phyloP scores from a whole-genome alignment of 352 stramenopile species.

The Phytopythium kandeliae region DNA sequence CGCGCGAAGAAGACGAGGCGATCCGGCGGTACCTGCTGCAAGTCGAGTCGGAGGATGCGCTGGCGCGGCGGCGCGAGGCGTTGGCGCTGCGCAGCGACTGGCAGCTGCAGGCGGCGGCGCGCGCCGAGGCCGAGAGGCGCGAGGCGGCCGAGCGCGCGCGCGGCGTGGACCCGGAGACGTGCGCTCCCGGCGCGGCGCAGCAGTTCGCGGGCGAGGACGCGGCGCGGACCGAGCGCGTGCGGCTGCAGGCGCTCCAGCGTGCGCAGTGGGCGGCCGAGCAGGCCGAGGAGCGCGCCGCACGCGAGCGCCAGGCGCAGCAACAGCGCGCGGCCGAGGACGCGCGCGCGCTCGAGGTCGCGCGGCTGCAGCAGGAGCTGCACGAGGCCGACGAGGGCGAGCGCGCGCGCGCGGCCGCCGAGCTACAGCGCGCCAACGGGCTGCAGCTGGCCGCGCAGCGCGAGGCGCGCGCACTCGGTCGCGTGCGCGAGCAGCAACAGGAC shows the following conservation, averaged over 20 bases:
- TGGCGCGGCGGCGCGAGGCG: conserved; percentile 53
- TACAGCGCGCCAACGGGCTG: conserved; percentile 52
- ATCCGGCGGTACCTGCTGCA: conserved; percentile 75
- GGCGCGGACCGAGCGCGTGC: conserved; percentile 41
- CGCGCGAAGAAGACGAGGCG: conserved; percentile 49
- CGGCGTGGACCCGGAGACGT: conserved; percentile 50
- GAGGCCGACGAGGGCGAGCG: conserved; percentile 45
- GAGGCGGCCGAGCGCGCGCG: conserved; percentile 24
- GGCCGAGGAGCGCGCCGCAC: conserved; percentile 38
- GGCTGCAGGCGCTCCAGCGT: conserved; percentile 60
- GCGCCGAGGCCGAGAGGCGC: conserved; percentile 17
- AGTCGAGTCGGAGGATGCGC: conserved; percentile 62
- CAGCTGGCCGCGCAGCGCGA: conserved; percentile 39
- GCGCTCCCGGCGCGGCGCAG: conserved; percentile 47
- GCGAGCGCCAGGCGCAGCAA: conserved; percentile 31
- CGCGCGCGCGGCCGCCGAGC: conserved; percentile 33
- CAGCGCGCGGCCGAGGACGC: conserved; percentile 31
- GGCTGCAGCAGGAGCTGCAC: conserved; percentile 50
- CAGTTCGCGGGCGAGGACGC: conserved; percentile 69
- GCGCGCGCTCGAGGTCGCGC: conserved; percentile 52
- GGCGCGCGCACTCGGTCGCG: conserved; percentile 21
- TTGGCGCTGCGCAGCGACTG: conserved; percentile 68
- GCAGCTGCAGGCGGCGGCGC: conserved; percentile 31
- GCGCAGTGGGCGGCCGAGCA: conserved; percentile 66
- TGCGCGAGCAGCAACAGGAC: conserved; percentile 43